Conservation (phyloP, 805 yeast species). For the Candida morakotiae region DNA sequence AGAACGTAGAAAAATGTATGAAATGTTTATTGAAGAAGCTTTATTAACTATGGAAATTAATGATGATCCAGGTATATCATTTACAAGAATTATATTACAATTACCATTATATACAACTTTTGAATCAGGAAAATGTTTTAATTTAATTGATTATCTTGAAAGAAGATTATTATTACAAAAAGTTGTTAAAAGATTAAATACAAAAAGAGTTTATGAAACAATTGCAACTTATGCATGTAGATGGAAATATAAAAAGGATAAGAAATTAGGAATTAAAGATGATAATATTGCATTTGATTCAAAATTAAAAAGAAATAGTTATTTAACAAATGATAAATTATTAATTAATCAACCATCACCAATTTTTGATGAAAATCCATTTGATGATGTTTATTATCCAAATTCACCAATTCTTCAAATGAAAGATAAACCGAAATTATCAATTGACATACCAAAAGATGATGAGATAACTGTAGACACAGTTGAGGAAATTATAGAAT, state of each 20-base stretch:
- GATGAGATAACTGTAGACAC: constrained; percentile 10
- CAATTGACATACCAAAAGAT: background rate
- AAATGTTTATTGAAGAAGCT: constrained; percentile 69
- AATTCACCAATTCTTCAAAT: constrained; percentile 17
- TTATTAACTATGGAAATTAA: constrained; percentile 52
- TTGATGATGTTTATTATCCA: constrained; percentile 22
- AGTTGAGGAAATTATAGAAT: constrained; percentile 22
- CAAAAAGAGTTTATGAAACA: constrained; percentile 41
- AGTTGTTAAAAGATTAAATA: constrained; percentile 45
- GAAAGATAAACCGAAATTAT: constrained; percentile 5
- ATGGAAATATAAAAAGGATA: constrained; percentile 38
- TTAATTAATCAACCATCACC: constrained; percentile 5
- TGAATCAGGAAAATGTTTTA: constrained; percentile 72
- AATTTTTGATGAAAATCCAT: constrained; percentile 3
- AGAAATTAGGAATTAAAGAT: constrained; percentile 22
- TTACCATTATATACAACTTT: constrained; percentile 76
- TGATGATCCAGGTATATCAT: constrained; percentile 60
- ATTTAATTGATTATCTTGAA: constrained; percentile 66
- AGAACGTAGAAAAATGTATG: constrained; percentile 52
- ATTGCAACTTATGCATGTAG: constrained; percentile 46
- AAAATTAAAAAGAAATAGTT: constrained; percentile 22
- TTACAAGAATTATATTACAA: constrained; percentile 56
- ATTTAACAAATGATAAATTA: constrained; percentile 14
- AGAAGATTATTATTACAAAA: constrained; percentile 55
- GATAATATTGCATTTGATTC: constrained; percentile 22